Conservation (phyloP, 108 stramenopile genomes). For the Conticribra weissflogii region DNA sequence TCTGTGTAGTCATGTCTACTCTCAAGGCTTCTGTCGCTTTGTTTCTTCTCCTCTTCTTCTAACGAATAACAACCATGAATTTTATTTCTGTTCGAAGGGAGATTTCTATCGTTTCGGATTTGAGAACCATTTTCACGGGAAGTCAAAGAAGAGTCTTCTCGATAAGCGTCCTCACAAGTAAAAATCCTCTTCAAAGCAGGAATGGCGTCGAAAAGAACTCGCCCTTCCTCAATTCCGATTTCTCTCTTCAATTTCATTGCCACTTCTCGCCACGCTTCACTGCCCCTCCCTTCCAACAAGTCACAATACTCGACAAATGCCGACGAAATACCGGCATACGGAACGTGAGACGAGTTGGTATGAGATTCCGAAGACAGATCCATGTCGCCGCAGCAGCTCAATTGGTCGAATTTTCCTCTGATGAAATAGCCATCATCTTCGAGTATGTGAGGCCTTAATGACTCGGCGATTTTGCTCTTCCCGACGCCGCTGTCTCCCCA, state of each 20-base stretch:
- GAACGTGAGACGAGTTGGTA: background rate
- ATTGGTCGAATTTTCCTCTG: slow-evolving; percentile 19
- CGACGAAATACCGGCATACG: slow-evolving; percentile 8
- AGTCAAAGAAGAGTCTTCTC: too few relatives aligned
- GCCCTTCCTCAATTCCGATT: background rate
- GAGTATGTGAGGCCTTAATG: background rate
- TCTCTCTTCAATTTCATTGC: background rate
- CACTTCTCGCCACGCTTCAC: background rate
- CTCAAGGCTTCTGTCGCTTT: background rate
- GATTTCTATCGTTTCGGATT: background rate
- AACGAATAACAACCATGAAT: too few relatives aligned
- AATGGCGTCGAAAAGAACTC: slow-evolving; percentile 10
- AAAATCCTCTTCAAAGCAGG: slow-evolving; percentile 3
- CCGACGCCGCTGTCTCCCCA: slow-evolving; percentile 13
- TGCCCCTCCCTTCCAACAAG: slow-evolving; percentile 1
- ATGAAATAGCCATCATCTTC: slow-evolving; percentile 28
- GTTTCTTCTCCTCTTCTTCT: background rate
- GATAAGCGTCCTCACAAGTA: too few relatives aligned
- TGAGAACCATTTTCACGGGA: background rate
- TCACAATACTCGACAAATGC: slow-evolving; percentile 15
- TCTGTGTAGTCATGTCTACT: background rate
- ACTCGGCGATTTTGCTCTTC: slow-evolving; percentile 13
- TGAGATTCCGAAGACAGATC: background rate
- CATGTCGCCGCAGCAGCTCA: background rate
- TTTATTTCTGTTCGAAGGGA: background rate